Base-by-base conservation (phyloP, 2,329 filamentous ascomycete species). In the Botrytis tulipae region DNA sequence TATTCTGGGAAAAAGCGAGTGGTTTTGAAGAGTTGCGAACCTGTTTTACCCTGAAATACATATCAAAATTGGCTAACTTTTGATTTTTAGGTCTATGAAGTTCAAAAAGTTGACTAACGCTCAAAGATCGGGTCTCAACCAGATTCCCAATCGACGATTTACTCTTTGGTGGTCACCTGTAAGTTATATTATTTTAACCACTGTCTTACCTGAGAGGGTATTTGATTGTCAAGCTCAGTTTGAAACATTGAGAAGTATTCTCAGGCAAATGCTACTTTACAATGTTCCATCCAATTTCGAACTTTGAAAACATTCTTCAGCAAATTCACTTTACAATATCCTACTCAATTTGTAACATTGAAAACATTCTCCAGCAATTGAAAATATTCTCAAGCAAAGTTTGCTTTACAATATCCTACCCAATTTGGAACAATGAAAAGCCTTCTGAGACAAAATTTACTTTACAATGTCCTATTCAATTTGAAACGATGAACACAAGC, bases 71-170 rank as follows among this genome's bases (percentile, higher is more conserved):
- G 25, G 32, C 60, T 62, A 62, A 62, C 25, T n/a, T 40, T 62
- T 14, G 25, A 61, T 18, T 2, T 62, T 3, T 18, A 62, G 60
- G 60, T 62, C 81, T 0, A 98, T 99, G 96, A 97, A 98, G 77
- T 99, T 98, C 87, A 99, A 99, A 84, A 99, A 99, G 83, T 86
- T 99, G 74, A 99, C 96, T 0, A 99, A 99, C 79, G 96, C 96
- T 0, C 96, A 99, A 82, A 89, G 96, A 78, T 97, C 93, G 32
- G 96, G 96, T 94, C 83, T 99, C 44, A 98, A 98, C 82, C 96
- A 99, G 81, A 99, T 99, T 81, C 96, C 96, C 0, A 99, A 99
- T 82, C 94, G 96, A 89, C 94, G 96, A 1, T 99, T 99, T 83
- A 98, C 96, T 0, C 85, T 99, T 0, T 99, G 96, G 96, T 99